Conservation (phyloP, 148 eudicot genomes). For the Oxyria digyna region DNA sequence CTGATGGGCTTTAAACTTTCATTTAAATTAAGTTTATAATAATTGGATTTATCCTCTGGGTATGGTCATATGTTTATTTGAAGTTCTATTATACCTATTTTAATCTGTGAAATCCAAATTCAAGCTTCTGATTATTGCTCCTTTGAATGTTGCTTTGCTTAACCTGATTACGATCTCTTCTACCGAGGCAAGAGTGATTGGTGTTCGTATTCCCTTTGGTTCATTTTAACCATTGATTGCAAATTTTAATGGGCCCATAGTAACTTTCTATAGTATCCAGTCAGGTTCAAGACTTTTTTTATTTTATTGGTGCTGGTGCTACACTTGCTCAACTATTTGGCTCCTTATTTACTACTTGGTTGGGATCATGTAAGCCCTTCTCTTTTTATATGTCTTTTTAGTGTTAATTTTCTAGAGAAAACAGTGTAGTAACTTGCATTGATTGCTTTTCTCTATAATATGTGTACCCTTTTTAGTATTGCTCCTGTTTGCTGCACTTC, state of each 20-base stretch:
- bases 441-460: neutral
- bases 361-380: slow-evolving; percentile 73
- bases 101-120: slow-evolving; percentile 4
- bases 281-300: slow-evolving; percentile 99
- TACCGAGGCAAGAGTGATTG: slow-evolving; percentile 97
- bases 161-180: slow-evolving; percentile 91
- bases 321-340: slow-evolving; percentile 92
- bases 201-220: slow-evolving; percentile 35
- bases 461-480: slow-evolving; percentile 39
- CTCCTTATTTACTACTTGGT: slow-evolving; percentile 82
- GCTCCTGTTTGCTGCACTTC: slow-evolving; percentile 63
- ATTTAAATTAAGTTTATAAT: no score
- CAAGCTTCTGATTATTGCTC: slow-evolving; percentile 6
- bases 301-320: slow-evolving; percentile 97
- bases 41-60: slow-evolving; percentile 88
- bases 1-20: no score
- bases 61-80: slow-evolving; percentile 20
- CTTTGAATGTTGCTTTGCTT: slow-evolving; percentile 66
- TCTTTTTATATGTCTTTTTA: neutral
- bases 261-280: slow-evolving; percentile 45
- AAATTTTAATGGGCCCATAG: slow-evolving; percentile 7
- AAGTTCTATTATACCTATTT: slow-evolving; percentile 8
- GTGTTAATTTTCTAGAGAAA: neutral
- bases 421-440: neutral
- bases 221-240: neutral